Conservation (phyloP, 2,329 filamentous ascomycete genomes). For the Colletotrichum falcatum region DNA sequence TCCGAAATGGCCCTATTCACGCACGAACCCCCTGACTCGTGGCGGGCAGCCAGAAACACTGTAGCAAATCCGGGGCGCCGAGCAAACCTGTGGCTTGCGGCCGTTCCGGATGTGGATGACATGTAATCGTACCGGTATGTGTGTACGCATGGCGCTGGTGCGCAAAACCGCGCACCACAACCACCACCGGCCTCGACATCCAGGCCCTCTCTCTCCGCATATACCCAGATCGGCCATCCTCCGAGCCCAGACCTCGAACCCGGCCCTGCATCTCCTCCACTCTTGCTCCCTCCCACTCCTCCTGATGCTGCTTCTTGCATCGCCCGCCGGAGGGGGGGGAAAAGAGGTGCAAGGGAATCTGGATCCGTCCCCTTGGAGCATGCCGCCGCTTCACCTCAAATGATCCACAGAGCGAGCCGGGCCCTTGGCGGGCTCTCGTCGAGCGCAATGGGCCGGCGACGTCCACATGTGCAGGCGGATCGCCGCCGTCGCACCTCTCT, state of each 20-base stretch:
- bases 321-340: conserved; percentile 25
- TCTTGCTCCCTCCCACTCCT: conserved; percentile 35
- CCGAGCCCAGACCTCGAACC: conserved; percentile 15
- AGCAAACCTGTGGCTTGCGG: no score
- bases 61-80: neutral
- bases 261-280: conserved; percentile 9
- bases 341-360: neutral
- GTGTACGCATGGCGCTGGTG: neutral
- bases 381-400: conserved; percentile 37
- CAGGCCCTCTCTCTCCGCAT: neutral
- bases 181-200: neutral
- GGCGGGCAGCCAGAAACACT: neutral
- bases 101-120: no score
- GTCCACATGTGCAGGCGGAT: conserved; percentile 28
- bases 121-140: conserved; percentile 19
- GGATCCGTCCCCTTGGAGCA: conserved; percentile 9
- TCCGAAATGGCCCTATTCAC: conserved; percentile 13
- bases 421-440: conserved; percentile 21
- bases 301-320: conserved; percentile 7
- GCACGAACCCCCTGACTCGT: conserved; percentile 31
- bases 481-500: conserved; percentile 20
- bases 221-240: conserved; percentile 27
- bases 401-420: conserved; percentile 36
- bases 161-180: conserved; percentile 13
- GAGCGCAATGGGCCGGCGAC: conserved; percentile 31